Conservation (phyloP, 805 yeast species). For the Cyberlindnera euphorbiae region DNA sequence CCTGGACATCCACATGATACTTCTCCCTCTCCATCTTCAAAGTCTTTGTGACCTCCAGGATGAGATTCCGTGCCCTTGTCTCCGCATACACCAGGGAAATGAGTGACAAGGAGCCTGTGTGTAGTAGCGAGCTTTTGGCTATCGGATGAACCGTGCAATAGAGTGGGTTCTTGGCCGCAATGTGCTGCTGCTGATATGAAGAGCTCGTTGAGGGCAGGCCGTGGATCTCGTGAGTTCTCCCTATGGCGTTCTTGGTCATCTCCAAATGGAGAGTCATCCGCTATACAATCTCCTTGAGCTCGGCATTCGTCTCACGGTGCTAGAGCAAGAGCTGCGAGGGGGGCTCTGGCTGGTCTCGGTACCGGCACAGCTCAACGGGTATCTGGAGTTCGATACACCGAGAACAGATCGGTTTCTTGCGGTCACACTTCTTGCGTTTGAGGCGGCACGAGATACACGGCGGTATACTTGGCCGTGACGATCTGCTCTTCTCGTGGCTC, state of each 20-base stretch:
- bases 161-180: conserved; percentile 7
- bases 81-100: conserved; percentile 2
- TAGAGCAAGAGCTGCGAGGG: background rate
- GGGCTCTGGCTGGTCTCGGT: conserved; percentile 3
- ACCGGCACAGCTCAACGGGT: conserved; percentile 8
- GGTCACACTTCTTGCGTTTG: conserved; percentile 9
- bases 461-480: conserved; percentile 6
- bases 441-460: conserved; percentile 10
- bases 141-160: conserved; percentile 5
- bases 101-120: conserved; percentile 5
- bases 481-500: no score
- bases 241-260: background rate
- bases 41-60: conserved; percentile 4
- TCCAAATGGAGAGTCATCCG: conserved; percentile 1
- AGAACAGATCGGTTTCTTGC: conserved; percentile 6
- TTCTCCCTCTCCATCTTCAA: conserved; percentile 6
- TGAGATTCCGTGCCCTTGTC: conserved; percentile 1
- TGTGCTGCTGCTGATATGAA: background rate
- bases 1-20: conserved; percentile 1
- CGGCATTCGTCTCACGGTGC: conserved; percentile 1
- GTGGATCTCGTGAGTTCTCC: background rate
- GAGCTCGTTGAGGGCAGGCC: no score
- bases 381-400: conserved; percentile 10
- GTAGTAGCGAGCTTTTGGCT: background rate
- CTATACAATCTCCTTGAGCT: conserved; percentile 1